A percentile compares a stretch with the other conserved stretches of the same genome.
These are phyloP conservation scores for Mitragyna speciosa DNA, from an alignment of 257 asterid genomes.

Conservation along the genomic window DNA sequence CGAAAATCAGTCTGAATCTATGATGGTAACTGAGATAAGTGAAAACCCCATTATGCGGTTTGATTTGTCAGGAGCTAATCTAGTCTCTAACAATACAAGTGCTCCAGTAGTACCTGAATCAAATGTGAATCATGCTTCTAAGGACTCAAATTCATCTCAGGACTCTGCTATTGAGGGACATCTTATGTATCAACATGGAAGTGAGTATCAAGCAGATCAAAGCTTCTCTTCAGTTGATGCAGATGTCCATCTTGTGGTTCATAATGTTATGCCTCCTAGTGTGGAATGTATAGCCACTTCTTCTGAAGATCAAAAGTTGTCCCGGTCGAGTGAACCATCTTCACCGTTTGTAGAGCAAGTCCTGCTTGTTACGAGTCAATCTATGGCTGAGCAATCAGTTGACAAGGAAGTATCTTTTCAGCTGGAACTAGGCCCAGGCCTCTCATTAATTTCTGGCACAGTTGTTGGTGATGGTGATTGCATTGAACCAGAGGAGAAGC, in stretches of 20 bases:
- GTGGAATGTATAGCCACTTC: slow-evolving; percentile 16
- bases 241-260: slow-evolving; percentile 19
- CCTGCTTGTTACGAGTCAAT: slow-evolving; percentile 22
- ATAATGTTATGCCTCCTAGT: background rate
- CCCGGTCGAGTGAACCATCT: slow-evolving; percentile 20
- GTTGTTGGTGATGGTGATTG: slow-evolving; percentile 13
- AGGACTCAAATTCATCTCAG: slow-evolving; percentile 21
- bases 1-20: slow-evolving; percentile 28
- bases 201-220: slow-evolving; percentile 22
- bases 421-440: too few relatives aligned
- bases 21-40: slow-evolving; percentile 24
- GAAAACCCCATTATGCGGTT: slow-evolving; percentile 23
- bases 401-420: background rate
- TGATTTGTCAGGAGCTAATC: slow-evolving; percentile 30
- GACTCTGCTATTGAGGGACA: slow-evolving; percentile 28
- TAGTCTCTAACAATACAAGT: slow-evolving; percentile 22
- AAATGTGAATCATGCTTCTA: slow-evolving; percentile 5
- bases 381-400: slow-evolving; percentile 26
- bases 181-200: slow-evolving; percentile 17
- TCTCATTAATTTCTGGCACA: too few relatives aligned
- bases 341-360: slow-evolving; percentile 18
- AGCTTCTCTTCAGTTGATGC: slow-evolving; percentile 30
- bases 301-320: slow-evolving; percentile 34
- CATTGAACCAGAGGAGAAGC: slow-evolving; percentile 36
- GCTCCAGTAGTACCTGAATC: slow-evolving; percentile 24